A percentile compares a stretch with the other conserved stretches of the same genome.
Conservation (phyloP, 2,329 filamentous ascomycete genomes). For the Hypomyces rosellus region DNA sequence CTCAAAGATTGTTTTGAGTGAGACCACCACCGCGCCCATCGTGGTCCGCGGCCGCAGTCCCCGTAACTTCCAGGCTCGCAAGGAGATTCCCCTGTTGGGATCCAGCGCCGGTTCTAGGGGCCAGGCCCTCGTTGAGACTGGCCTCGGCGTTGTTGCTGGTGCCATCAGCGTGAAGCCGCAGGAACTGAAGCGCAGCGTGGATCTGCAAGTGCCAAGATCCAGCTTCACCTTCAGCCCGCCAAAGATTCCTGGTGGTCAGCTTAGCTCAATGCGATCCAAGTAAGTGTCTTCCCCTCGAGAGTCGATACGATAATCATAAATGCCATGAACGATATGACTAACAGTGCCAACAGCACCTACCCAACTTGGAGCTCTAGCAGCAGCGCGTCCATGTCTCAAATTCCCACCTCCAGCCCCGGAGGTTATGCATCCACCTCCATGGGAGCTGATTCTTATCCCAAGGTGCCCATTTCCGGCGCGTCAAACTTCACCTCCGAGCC, state of each 20-base stretch:
- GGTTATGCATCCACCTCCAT: conserved; percentile 47
- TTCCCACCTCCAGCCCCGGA: conserved; percentile 39
- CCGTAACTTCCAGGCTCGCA: conserved; percentile 88
- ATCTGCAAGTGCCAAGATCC: conserved; percentile 50
- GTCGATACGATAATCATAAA: background rate
- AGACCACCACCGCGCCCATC: conserved; percentile 82
- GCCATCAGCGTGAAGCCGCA: conserved; percentile 49
- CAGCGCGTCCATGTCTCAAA: conserved; percentile 41
- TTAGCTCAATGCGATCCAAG: conserved; percentile 52
- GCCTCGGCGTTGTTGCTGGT: conserved; percentile 54
- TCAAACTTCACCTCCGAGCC: conserved; percentile 44
- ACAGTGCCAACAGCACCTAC: conserved; percentile 42
- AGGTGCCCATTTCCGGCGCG: conserved; percentile 44
- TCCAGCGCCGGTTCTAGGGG: conserved; percentile 70
- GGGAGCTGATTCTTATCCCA: conserved; percentile 45
- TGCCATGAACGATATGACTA: conserved; percentile 13
- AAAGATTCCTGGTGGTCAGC: conserved; percentile 47
- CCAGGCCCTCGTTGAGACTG: conserved; percentile 63
- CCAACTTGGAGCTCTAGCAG: conserved; percentile 47
- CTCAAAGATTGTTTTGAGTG: conserved; percentile 72
- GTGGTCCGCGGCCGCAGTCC: conserved; percentile 91
- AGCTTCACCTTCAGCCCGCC: conserved; percentile 54
- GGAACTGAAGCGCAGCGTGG: conserved; percentile 45
- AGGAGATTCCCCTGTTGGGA: conserved; percentile 82
- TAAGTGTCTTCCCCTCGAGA: conserved; percentile 28